Conservation (phyloP, 305 asterid genomes). For the Solanum aculeatissimum region DNA sequence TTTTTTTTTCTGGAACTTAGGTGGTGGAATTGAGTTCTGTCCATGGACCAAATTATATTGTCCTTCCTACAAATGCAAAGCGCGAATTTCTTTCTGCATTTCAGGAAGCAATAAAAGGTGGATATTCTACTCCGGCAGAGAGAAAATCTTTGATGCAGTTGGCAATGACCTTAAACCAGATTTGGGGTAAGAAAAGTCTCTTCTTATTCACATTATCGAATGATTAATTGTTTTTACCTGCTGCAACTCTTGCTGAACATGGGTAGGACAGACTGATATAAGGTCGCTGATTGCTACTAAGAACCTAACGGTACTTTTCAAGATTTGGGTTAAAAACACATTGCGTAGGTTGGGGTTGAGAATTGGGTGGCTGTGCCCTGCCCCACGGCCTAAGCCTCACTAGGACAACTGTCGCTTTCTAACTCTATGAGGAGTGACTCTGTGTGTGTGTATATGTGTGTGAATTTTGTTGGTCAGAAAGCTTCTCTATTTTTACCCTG, state of each 20-base stretch:
- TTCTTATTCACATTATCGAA: neutral
- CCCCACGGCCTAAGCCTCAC: neutral
- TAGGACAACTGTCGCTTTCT: neutral
- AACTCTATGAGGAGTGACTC: neutral
- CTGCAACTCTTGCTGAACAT: neutral
- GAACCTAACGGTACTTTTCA: neutral
- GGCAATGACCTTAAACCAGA: slow-evolving; percentile 45
- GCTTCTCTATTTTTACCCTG: neutral
- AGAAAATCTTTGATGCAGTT: slow-evolving; percentile 55
- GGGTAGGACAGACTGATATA: neutral
- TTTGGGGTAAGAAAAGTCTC: slow-evolving; percentile 51
- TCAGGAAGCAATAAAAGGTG: slow-evolving; percentile 51
- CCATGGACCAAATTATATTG: slow-evolving; percentile 48
- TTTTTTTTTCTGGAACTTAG: slow-evolving; percentile 23
- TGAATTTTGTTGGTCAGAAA: neutral
- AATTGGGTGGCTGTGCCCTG: neutral
- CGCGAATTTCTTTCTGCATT: slow-evolving; percentile 46
- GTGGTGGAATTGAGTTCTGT: slow-evolving; percentile 56
- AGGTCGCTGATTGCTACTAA: neutral
- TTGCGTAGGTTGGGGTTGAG: neutral
- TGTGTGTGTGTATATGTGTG: neutral
- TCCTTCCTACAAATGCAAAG: slow-evolving; percentile 53
- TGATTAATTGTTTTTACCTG: neutral
- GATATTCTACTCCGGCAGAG: slow-evolving; percentile 41
- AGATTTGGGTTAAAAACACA: neutral